Evolutionary conservation across 2,329 filamentous ascomycete genomes (phyloP).

Genomic region (Cryphonectria japonica): DNA sequence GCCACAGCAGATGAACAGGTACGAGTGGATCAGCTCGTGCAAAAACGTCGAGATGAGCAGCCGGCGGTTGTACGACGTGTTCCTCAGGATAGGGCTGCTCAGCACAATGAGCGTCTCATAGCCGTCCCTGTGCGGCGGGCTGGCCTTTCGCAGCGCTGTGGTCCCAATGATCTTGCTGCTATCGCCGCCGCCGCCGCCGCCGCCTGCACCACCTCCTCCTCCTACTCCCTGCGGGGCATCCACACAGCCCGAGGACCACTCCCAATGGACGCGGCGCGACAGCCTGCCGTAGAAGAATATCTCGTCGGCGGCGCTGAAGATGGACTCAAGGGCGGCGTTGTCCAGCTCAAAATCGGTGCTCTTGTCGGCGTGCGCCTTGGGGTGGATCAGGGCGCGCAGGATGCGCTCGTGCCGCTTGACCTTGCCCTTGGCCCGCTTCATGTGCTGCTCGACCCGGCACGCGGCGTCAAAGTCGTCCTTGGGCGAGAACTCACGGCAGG

Average conservation of each 20-base stretch:
- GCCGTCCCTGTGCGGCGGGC: slow-evolving; percentile 44
- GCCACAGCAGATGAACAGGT: slow-evolving; percentile 65
- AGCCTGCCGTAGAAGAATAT: slow-evolving; percentile 64
- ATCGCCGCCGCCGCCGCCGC: slow-evolving; percentile 39
- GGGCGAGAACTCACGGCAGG: slow-evolving; percentile 42
- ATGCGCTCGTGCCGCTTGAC: slow-evolving; percentile 59
- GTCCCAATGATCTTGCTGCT: slow-evolving; percentile 63
- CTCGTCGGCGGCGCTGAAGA: slow-evolving; percentile 64
- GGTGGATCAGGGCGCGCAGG: slow-evolving; percentile 60
- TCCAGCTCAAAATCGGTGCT: slow-evolving; percentile 56
- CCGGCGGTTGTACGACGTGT: slow-evolving; percentile 59
- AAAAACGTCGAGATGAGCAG: slow-evolving; percentile 67
- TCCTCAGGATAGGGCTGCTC: slow-evolving; percentile 61
- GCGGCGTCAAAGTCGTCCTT: slow-evolving; percentile 54
- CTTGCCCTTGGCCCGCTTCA: slow-evolving; percentile 46
- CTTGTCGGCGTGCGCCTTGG: slow-evolving; percentile 39
- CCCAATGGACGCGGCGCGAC: slow-evolving; percentile 62
- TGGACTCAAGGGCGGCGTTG: slow-evolving; percentile 58
- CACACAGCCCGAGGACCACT: slow-evolving; percentile 59
- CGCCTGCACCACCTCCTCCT: too few relatives aligned
- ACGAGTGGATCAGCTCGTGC: slow-evolving; percentile 70
- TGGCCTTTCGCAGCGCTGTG: slow-evolving; percentile 58
- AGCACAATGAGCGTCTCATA: slow-evolving; percentile 67
- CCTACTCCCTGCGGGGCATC: neutral
- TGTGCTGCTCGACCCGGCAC: slow-evolving; percentile 51